phyloP scores from a whole-genome alignment of 495 filamentous ascomycete species.

The Stereocaulon alpinum region DNA sequence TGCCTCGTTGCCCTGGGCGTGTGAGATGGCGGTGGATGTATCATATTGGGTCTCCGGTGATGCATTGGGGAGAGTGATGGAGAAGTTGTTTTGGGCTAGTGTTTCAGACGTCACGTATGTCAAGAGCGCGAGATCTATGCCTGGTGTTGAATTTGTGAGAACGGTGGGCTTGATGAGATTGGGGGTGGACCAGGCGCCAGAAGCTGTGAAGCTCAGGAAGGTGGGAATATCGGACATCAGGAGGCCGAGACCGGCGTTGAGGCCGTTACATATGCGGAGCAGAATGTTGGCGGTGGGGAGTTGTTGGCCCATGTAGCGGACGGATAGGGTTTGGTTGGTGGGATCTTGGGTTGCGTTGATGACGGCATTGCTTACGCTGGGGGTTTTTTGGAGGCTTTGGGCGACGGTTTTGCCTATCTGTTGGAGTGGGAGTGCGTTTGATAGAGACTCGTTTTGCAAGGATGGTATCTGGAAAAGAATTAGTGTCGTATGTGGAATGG shows the following conservation, averaged over 20 bases:
- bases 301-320: not conserved
- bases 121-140: not conserved
- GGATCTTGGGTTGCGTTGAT: not conserved
- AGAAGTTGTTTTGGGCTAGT: slow-evolving; percentile 7
- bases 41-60: not conserved
- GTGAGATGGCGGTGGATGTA: not conserved
- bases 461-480: not conserved
- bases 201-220: not conserved
- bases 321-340: not conserved
- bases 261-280: not conserved
- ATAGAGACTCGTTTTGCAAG: not conserved
- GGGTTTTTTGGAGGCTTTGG: not conserved
- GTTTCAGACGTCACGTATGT: slow-evolving; percentile 1
- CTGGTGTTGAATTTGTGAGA: not conserved
- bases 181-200: not conserved
- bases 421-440: not conserved
- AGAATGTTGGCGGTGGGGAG: not conserved
- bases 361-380: not conserved
- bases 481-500: not conserved
- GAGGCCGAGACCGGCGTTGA: not conserved
- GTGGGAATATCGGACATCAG: not conserved
- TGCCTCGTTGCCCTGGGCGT: not conserved
- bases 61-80: not conserved
- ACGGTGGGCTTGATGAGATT: not conserved
- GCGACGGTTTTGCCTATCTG: not conserved